These are phyloP conservation scores for Psidium friedrichsthalianum DNA, from an alignment of 345 rosid genomes.

Conservation along the genomic window DNA sequence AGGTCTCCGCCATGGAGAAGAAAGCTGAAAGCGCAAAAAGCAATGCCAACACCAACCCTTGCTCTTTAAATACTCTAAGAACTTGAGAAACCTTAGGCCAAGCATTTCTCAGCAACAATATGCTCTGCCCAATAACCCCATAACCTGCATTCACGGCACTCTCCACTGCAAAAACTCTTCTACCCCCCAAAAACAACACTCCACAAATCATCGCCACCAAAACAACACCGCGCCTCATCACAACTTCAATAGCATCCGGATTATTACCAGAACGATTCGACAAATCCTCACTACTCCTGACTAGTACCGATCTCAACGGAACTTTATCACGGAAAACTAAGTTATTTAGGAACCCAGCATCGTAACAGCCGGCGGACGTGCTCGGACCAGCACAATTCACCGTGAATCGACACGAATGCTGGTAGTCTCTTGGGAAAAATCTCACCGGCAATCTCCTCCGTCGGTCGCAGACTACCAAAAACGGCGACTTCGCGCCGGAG, in stretches of 20 bases:
- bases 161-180: constrained; percentile 56
- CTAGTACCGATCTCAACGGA: constrained; percentile 1
- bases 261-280: not conserved
- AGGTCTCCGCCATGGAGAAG: constrained; percentile 95
- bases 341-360: not conserved
- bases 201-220: constrained; percentile 60
- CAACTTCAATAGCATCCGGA: constrained; percentile 24
- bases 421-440: not conserved
- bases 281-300: constrained; percentile 1
- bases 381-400: not conserved
- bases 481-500: constrained; percentile 11
- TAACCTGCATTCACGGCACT: constrained; percentile 56
- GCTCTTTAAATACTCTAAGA: constrained; percentile 64
- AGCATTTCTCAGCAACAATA: constrained; percentile 46
- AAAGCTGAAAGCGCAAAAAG: constrained; percentile 78
- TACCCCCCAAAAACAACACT: constrained; percentile 40
- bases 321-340: not conserved
- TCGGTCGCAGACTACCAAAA: constrained; percentile 16
- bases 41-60: constrained; percentile 62
- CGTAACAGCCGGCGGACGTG: not conserved
- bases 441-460: not conserved
- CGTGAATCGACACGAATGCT: not conserved
- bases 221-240: constrained; percentile 39
- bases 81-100: constrained; percentile 71
- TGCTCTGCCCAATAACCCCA: constrained; percentile 56